Conservation (phyloP, 78 protist genomes). For the Dictyostelium intermedium region DNA sequence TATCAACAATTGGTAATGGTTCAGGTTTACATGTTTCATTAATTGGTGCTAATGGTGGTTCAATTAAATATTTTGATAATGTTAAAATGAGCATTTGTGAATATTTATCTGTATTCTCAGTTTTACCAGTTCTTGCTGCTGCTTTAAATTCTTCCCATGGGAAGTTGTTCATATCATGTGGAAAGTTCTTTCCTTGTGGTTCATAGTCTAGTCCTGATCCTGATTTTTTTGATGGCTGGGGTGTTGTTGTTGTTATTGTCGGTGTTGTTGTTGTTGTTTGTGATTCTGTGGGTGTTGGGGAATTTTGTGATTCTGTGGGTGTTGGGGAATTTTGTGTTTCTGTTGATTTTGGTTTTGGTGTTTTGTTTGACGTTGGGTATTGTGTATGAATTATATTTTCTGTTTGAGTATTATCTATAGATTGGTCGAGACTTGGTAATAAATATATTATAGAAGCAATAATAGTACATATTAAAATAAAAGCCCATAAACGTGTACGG, state of each 20-base stretch:
- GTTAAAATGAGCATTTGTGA: neutral
- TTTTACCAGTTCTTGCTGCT: neutral
- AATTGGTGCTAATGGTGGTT: neutral
- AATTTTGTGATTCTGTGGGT: no score
- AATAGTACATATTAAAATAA: no score
- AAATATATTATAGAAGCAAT: neutral
- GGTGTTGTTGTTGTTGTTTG: no score
- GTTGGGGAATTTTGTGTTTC: no score
- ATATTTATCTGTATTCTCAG: neutral
- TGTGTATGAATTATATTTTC: neutral
- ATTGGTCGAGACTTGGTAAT: neutral
- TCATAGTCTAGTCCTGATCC: neutral
- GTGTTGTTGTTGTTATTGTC: no score
- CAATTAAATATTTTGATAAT: neutral
- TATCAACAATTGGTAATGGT: neutral
- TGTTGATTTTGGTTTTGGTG: no score
- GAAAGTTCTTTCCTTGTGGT: neutral
- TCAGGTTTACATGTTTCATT: neutral
- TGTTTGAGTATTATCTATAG: neutral
- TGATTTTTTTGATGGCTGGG: no score
- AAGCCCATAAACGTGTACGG: neutral
- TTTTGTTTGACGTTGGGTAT: no score
- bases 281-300: no score
- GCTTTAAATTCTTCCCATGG: conserved; percentile 8
- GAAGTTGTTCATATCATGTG: neutral